Percentiles rank a stretch among this genome's conserved stretches.
phyloP scores from a whole-genome alignment of 345 rosid genomes.

The Cardamine resedifolia region DNA sequence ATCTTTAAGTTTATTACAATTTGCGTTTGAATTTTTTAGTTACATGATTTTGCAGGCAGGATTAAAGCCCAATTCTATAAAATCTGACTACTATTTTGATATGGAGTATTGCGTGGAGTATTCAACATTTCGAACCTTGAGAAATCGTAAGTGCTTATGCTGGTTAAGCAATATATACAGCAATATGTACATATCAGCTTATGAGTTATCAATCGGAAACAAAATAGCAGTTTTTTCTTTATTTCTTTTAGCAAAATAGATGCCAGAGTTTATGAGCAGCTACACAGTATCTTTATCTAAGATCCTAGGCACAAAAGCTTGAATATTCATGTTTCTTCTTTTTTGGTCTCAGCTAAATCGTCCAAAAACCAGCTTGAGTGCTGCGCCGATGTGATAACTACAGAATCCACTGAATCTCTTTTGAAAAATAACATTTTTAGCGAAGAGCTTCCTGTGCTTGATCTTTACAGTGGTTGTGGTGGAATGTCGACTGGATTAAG shows the following conservation, averaged over 20 bases:
- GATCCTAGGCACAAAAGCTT: conserved; percentile 23
- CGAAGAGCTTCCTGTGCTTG: conserved; percentile 58
- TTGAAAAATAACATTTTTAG: conserved; percentile 35
- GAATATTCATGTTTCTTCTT: conserved; percentile 5
- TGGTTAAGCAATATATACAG: conserved; percentile 15
- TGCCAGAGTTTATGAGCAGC: conserved; percentile 9
- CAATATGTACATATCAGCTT: background rate
- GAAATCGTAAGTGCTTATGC: conserved; percentile 48
- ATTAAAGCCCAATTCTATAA: conserved; percentile 41
- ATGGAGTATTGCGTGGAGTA: conserved; percentile 92
- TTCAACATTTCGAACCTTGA: conserved; percentile 72
- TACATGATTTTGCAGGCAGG: conserved; percentile 52
- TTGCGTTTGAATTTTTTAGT: conserved; percentile 11
- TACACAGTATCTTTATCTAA: conserved; percentile 21
- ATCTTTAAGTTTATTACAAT: background rate
- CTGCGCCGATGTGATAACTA: conserved; percentile 31
- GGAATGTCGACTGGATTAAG: conserved; percentile 96
- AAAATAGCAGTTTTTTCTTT: background rate
- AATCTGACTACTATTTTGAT: conserved; percentile 74
- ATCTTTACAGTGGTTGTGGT: conserved; percentile 94
- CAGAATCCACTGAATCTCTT: conserved; percentile 20
- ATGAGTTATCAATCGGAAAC: background rate
- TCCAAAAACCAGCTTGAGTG: conserved; percentile 33
- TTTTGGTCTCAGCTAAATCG: conserved; percentile 44
- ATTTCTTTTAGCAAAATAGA: background rate